Evolutionary conservation across 352 stramenopile genomes (phyloP).

Genomic region (Pythium rhizo-oryzae): DNA sequence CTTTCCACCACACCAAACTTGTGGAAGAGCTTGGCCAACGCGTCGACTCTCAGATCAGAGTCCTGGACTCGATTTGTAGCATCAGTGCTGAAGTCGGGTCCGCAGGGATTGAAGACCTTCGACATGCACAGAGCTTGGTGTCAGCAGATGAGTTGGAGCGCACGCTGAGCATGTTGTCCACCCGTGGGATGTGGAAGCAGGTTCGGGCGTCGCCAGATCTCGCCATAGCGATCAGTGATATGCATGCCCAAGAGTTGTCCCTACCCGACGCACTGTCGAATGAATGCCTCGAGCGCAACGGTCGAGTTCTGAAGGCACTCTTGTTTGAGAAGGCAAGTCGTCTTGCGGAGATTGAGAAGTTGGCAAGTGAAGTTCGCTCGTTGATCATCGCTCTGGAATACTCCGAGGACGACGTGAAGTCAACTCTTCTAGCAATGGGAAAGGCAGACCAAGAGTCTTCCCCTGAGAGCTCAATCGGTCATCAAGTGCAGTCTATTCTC

Average conservation of each 20-base stretch:
- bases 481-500: conserved; percentile 36
- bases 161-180: conserved; percentile 10
- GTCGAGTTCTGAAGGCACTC: conserved; percentile 48
- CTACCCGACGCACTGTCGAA: conserved; percentile 29
- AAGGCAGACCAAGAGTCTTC: neutral
- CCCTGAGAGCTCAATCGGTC: conserved; percentile 20
- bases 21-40: conserved; percentile 48
- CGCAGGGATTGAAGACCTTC: conserved; percentile 38
- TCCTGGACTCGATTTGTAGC: conserved; percentile 37
- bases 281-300: conserved; percentile 37
- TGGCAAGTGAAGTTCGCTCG: conserved; percentile 44
- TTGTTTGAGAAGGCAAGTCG: conserved; percentile 67
- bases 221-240: conserved; percentile 2
- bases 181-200: conserved; percentile 33
- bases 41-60: conserved; percentile 39
- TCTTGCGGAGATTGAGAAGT: conserved; percentile 53
- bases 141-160: conserved; percentile 25
- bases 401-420: conserved; percentile 45
- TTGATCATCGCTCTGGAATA: conserved; percentile 50
- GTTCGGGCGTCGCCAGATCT: conserved; percentile 6
- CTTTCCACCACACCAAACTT: conserved; percentile 33
- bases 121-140: conserved; percentile 41
- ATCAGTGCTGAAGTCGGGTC: conserved; percentile 50
- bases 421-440: neutral
- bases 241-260: conserved; percentile 3